These are phyloP conservation scores for Thuidium tamariscinum DNA, from an alignment of 225 moss, liverwort and hornwort species.

Conservation along the genomic window DNA sequence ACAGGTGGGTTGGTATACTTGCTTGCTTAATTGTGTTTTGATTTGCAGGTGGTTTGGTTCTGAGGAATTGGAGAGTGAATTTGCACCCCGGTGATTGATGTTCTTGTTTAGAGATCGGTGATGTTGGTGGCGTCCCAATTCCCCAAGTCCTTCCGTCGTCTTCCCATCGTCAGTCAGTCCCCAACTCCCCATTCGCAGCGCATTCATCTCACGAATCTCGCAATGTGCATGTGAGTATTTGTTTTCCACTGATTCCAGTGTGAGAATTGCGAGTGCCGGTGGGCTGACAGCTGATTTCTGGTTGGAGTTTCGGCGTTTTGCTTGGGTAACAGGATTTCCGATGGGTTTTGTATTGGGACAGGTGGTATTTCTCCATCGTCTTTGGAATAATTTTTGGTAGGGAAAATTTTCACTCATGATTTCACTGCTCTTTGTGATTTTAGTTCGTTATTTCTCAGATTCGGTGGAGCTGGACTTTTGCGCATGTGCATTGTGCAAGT, in stretches of 20 bases:
- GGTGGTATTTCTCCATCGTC: not conserved
- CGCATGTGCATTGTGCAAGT: not conserved
- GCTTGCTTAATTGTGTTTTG: no score
- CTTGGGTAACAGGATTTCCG: not conserved
- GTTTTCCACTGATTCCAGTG: not conserved
- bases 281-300: not conserved
- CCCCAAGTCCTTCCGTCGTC: not conserved
- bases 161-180: not conserved
- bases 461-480: not conserved
- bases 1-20: no score
- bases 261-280: not conserved
- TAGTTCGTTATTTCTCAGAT: not conserved
- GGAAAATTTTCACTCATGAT: not conserved
- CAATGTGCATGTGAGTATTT: not conserved
- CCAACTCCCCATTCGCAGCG: not conserved
- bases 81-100: no score
- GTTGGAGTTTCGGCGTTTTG: not conserved
- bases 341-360: not conserved
- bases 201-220: not conserved
- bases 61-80: no score
- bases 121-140: no score
- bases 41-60: no score
- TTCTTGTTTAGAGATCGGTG: no score
- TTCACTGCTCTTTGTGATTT: not conserved
- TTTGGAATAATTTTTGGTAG: not conserved